Conservation (phyloP, 2,329 filamentous ascomycete genomes). For the Ophiocordyceps unilateralis region DNA sequence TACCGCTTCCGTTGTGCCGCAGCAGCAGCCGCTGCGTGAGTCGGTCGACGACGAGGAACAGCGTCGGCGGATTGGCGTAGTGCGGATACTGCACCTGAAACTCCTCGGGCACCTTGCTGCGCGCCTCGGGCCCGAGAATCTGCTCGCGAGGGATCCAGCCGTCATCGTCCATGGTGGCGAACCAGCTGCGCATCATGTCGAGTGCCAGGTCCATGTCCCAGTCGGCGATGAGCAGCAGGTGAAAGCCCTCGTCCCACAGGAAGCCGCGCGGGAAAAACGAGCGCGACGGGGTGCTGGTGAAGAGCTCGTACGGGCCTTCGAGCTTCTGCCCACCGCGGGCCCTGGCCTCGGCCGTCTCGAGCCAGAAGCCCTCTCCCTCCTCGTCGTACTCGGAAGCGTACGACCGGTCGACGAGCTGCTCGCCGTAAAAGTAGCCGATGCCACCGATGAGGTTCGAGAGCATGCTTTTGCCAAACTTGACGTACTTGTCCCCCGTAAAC, state of each 20-base stretch:
- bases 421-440: slow-evolving; percentile 86
- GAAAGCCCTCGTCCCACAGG: slow-evolving; percentile 96
- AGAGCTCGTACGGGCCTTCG: slow-evolving; percentile 76
- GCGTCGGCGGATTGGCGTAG: slow-evolving; percentile 89
- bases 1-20: slow-evolving; percentile 20
- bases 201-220: slow-evolving; percentile 83
- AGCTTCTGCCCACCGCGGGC: slow-evolving; percentile 47
- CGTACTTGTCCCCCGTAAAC: slow-evolving; percentile 56
- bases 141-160: slow-evolving; percentile 97
- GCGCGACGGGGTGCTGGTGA: slow-evolving; percentile 77
- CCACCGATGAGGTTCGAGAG: slow-evolving; percentile 90
- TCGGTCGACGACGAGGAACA: slow-evolving; percentile 74
- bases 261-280: slow-evolving; percentile 96
- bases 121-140: slow-evolving; percentile 78
- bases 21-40: slow-evolving; percentile 65
- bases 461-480: slow-evolving; percentile 70
- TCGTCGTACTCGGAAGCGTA: slow-evolving; percentile 90
- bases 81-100: slow-evolving; percentile 95
- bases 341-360: slow-evolving; percentile 69
- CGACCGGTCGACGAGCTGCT: slow-evolving; percentile 76
- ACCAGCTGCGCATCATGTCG: slow-evolving; percentile 90
- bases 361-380: slow-evolving; percentile 90
- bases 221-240: slow-evolving; percentile 76
- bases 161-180: slow-evolving; percentile 86
- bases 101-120: slow-evolving; percentile 83